phyloP scores from a whole-genome alignment of 2,329 filamentous ascomycete species.

The Aureobasidium zeae region DNA sequence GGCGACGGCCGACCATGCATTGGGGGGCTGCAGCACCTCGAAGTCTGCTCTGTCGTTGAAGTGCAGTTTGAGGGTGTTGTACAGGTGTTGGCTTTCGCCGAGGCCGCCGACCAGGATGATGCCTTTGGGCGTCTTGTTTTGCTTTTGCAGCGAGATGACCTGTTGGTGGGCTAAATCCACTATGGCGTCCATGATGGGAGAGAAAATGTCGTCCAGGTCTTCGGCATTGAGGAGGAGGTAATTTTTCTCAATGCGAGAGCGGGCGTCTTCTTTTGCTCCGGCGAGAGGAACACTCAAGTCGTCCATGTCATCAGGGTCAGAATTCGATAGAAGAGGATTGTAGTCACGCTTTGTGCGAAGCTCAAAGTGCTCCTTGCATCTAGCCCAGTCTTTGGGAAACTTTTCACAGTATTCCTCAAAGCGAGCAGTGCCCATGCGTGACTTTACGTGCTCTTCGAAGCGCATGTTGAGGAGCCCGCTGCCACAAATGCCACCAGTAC shows the following conservation, averaged over 20 bases:
- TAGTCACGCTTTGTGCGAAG: slow-evolving; percentile 81
- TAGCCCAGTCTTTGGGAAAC: slow-evolving; percentile 67
- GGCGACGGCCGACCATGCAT: slow-evolving; percentile 71
- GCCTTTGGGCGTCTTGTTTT: slow-evolving; percentile 42
- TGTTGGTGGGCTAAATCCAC: slow-evolving; percentile 36
- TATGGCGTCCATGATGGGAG: slow-evolving; percentile 56
- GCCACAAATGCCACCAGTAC: slow-evolving; percentile 67
- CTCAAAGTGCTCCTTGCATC: slow-evolving; percentile 67
- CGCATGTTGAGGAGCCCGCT: slow-evolving; percentile 72
- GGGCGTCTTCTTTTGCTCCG: slow-evolving; percentile 66
- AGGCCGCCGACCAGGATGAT: slow-evolving; percentile 77
- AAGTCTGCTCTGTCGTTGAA: slow-evolving; percentile 47
- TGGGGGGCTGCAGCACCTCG: slow-evolving; percentile 66
- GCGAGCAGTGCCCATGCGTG: slow-evolving; percentile 52
- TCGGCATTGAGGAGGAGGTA: slow-evolving; percentile 66
- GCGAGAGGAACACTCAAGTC: slow-evolving; percentile 74
- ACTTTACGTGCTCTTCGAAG: slow-evolving; percentile 67
- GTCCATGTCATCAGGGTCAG: slow-evolving; percentile 52
- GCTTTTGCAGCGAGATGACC: slow-evolving; percentile 32
- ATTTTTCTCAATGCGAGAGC: slow-evolving; percentile 63
- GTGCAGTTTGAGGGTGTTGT: slow-evolving; percentile 59
- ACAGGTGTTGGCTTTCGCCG: slow-evolving; percentile 62
- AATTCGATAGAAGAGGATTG: slow-evolving; percentile 41
- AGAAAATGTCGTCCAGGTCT: slow-evolving; percentile 49
- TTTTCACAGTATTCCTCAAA: slow-evolving; percentile 70